Base-by-base conservation (phyloP, 805 yeast species). In the Schizosaccharomyces cryophilus region DNA sequence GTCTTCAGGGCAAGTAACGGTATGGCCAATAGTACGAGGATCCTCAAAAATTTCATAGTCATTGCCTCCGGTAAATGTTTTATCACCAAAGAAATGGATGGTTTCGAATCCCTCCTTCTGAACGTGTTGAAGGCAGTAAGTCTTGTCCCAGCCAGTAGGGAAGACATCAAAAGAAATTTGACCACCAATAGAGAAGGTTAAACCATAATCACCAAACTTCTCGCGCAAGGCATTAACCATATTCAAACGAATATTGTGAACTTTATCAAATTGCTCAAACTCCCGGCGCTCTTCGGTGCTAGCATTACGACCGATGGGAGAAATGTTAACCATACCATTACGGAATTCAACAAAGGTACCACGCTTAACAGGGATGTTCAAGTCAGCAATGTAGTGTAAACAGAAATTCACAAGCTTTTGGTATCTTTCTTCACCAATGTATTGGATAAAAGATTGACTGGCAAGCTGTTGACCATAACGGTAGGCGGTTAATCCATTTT, bases 121-220 rank as follows among this genome's bases (percentile, higher is more conserved):
- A 68, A 93, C 89, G 75, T 90, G 98, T 74, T 84, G 88, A 72
- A 93, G 80, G 74, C 95, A 87, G 78, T 90, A 93, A 64, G 99
- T 93, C 81, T 93, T 93, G 76, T 93, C 99, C 99, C 99, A 93
- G 71, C 99, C 98, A 65, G 96, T 87, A 77, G 99, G 99, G 90
- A 93, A 93, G 65, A 93, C 97, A 70, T 93, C 99, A 69, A 93
- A 93, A 42, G 97, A 90, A 73, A 93, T 93, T 80, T 93, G 97
- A 68, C 99, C 99, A 74, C 99, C 99, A 66, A 93, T 93, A 63
- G 98, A 93, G 80, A 85, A 93, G 66, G 97, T 90, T 71, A 93
- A 80, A 62, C 84, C 85, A 69, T 77, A 77, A 73, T 89, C 90
- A 62, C 90, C 73, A 79, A 93, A 93, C 69, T 82, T 80, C 71